phyloP scores from a whole-genome alignment of 2,329 filamentous ascomycete species.

The Dactylellina parvicollis region DNA sequence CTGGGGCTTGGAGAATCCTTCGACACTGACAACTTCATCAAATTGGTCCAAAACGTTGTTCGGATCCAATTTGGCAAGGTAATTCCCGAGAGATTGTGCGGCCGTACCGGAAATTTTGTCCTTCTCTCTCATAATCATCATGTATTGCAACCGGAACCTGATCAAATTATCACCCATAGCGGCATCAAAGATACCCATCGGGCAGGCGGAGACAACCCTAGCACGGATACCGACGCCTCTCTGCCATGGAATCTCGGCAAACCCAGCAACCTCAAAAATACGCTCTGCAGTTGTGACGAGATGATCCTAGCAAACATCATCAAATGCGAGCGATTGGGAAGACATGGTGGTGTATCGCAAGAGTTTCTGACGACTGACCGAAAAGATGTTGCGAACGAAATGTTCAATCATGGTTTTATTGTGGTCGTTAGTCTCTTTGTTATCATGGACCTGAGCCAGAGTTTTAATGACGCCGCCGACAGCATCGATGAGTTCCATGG shows the following conservation, averaged over 20 bases:
- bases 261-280: slow-evolving; percentile 24
- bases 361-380: slow-evolving; percentile 19
- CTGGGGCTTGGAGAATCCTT: slow-evolving; percentile 10
- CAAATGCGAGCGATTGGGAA: slow-evolving; percentile 28
- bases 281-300: slow-evolving; percentile 40
- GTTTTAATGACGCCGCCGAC: slow-evolving; percentile 10
- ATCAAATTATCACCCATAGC: slow-evolving; percentile 29
- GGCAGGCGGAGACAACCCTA: slow-evolving; percentile 1
- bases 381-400: slow-evolving; percentile 34
- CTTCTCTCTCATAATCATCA: slow-evolving; percentile 37
- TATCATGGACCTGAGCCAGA: slow-evolving; percentile 6
- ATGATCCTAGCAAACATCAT: slow-evolving; percentile 40
- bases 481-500: slow-evolving; percentile 30
- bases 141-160: slow-evolving; percentile 25
- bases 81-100: slow-evolving; percentile 1
- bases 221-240: slow-evolving; percentile 10
- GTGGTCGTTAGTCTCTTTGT: not conserved
- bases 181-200: slow-evolving; percentile 31
- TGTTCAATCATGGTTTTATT: slow-evolving; percentile 24
- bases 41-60: slow-evolving; percentile 19
- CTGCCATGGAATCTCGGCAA: slow-evolving; percentile 3
- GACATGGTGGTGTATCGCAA: slow-evolving; percentile 19
- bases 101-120: slow-evolving; percentile 21
- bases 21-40: slow-evolving; percentile 2
- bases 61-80: slow-evolving; percentile 24